A percentile compares a stretch with the other conserved stretches of the same genome.
phyloP scores from a whole-genome alignment of 2,329 filamentous ascomycete species.

The Zalaria sp. region DNA sequence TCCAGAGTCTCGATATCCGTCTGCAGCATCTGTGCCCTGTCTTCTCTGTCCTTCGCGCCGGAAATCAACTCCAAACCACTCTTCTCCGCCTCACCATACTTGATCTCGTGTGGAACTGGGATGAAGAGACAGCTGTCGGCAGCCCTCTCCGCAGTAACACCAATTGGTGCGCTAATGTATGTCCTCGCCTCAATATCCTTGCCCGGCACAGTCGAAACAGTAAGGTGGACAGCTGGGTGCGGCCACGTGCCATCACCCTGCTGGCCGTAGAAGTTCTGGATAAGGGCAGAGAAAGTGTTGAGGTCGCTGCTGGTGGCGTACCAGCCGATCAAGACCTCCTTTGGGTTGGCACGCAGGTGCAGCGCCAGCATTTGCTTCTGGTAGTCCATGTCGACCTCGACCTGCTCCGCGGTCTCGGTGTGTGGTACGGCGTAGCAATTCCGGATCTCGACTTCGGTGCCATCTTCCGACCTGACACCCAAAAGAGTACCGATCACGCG shows the following conservation, averaged over 20 bases:
- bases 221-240: constrained; percentile 93
- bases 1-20: constrained; percentile 86
- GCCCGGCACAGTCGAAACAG: constrained; percentile 79
- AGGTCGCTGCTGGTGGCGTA: constrained; percentile 95
- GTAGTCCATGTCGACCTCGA: constrained; percentile 99
- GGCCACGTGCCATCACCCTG: constrained; percentile 95
- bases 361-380: constrained; percentile 98
- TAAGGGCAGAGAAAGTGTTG: constrained; percentile 96
- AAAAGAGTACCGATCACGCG: constrained; percentile 94
- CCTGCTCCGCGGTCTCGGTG: constrained; percentile 95
- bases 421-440: constrained; percentile 97
- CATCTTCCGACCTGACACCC: constrained; percentile 87
- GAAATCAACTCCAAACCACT: constrained; percentile 72
- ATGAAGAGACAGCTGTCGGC: constrained; percentile 96
- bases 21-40: constrained; percentile 56
- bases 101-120: constrained; percentile 87
- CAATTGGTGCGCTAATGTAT: constrained; percentile 91
- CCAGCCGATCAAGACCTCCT: constrained; percentile 92
- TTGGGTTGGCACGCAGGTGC: constrained; percentile 84
- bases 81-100: constrained; percentile 69
- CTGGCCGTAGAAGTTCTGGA: constrained; percentile 98
- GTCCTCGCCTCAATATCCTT: constrained; percentile 79
- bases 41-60: constrained; percentile 64
- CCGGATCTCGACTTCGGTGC: constrained; percentile 87
- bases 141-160: constrained; percentile 85